Evolutionary conservation across 495 filamentous ascomycete species (phyloP), one percentile per base, ranked within the genome.

Genomic region (Ramalina intermedia): DNA sequence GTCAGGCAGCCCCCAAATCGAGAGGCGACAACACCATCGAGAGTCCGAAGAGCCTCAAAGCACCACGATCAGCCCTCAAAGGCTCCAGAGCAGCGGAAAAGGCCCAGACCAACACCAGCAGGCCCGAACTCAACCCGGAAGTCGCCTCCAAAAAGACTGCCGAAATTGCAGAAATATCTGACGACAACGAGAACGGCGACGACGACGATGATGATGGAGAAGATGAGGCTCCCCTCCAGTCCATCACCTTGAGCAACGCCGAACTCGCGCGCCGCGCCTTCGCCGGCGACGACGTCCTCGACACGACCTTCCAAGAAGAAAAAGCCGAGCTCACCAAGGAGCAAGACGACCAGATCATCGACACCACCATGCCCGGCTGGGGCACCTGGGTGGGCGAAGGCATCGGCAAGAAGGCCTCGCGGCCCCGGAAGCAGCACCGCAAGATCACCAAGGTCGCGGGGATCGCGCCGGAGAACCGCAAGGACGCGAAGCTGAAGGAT

Each of bases 341-440:
- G 4, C 87, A 96, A 61, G 90, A 82, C 54, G 86, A 94, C 50
- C 78, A 95, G 63, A 71, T 86, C 26, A 65, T 88, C 18, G 87
- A 93, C 62, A 82, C 84, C 46, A 87, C 85, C 1, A 71, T 98
- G 2, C 86, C 87, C 2, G 91, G 91, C 46, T 98, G 91, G 91
- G 91, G 91, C 52, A 78, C 66, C 64, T 88, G 91, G 91, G 72
- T 80, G 9, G 91, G 91, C 43, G 78, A 81, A 26, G 91, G 90
- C 6, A 66, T 96, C 37, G 69, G 68, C 60, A 78, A 73, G 74
- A 73, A 67, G 62, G 68, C 52, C 63, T 69, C 71, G 70, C 79
- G 70, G 64, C 44, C 44, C 11, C 67, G 61, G 39, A 74, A 68
- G 66, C 82, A 65, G 67, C 60, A 58, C 13, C 72, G 74, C 23